phyloP scores from a whole-genome alignment of 192 early-diverging fungal species.

The Coemansia sp. region DNA sequence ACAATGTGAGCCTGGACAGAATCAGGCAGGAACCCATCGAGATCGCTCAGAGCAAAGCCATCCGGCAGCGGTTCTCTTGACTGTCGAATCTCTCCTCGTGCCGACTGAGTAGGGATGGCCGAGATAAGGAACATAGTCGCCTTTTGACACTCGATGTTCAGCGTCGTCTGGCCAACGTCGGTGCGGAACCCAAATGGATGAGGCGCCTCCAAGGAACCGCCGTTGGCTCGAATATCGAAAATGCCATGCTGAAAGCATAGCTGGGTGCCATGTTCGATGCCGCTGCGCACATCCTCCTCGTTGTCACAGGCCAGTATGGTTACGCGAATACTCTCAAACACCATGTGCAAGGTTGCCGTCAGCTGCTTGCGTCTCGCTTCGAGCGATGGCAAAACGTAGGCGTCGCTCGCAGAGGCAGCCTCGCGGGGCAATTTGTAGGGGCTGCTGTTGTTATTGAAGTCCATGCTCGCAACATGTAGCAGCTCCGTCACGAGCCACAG shows the following conservation, averaged over 20 bases:
- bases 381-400: conserved; percentile 15
- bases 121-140: conserved; percentile 49
- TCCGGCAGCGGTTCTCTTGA: not conserved
- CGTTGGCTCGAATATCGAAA: conserved; percentile 40
- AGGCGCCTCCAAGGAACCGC: conserved; percentile 47
- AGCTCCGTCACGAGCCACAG: conserved; percentile 46
- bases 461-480: conserved; percentile 7
- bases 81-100: conserved; percentile 21
- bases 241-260: conserved; percentile 24
- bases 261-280: conserved; percentile 53
- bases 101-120: conserved; percentile 28
- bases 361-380: conserved; percentile 36
- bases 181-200: conserved; percentile 47
- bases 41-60: conserved; percentile 27
- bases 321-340: conserved; percentile 36
- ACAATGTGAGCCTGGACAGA: conserved; percentile 38
- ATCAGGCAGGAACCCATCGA: conserved; percentile 40
- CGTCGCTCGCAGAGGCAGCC: not conserved
- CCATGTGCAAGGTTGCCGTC: conserved; percentile 29
- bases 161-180: conserved; percentile 29
- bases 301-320: conserved; percentile 52
- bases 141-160: conserved; percentile 43
- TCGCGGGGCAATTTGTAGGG: not conserved
- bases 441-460: conserved; percentile 6
- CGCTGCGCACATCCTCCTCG: conserved; percentile 50